Base-by-base conservation (phyloP, 805 yeast genomes). In the Cyberlindnera veronae region DNA sequence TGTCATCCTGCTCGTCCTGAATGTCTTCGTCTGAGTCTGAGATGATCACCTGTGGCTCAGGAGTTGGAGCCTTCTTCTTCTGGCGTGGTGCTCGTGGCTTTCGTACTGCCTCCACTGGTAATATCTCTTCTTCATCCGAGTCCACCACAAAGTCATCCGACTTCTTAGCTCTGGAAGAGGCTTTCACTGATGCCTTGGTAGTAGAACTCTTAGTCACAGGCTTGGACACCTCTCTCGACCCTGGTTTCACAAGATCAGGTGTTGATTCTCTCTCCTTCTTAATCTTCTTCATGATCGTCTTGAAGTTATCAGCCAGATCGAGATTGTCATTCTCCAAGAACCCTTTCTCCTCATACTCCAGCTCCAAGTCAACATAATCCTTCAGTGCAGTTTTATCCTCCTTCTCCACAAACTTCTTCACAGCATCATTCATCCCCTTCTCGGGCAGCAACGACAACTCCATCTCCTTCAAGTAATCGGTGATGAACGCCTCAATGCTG, bases 321-420 rank as follows among this genome's bases (percentile, higher is more conserved):
- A 67, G 63, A 35, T 71, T 14, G 61, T 64, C 55, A 49, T 75
- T 64, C 61, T 67, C 61, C 35, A 53, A 28, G 29, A 53, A 53
- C 9, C 46, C 48, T 19, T 36, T 39, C 30, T 48, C 46, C 29
- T 54, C 56, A 20, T 41, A 38, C 17, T 49, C 49, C 29, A 52
- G 29, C 35, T 83, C 87, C 19, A 62, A 58, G 32, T 75, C 75
- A 18, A 84, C 73, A 50, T 76, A 83, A n/a, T 71, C 74, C 30
- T 75, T 77, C 36, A 91, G 64, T 0, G 90, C 79, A 26, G 68
- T 65, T 54, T 82, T 85, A 58, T 90, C 96, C 44, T 89, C 96
- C 49, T 85, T 87, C 32, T 82, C 88, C 4, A 93, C 80, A 57
- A 79, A 84, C 41, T 71, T 73, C 38, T 75, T 73, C 2, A 93